These are phyloP conservation scores for Apiospora arundinis DNA, from an alignment of 2,329 filamentous ascomycete genomes.

Conservation along the genomic window DNA sequence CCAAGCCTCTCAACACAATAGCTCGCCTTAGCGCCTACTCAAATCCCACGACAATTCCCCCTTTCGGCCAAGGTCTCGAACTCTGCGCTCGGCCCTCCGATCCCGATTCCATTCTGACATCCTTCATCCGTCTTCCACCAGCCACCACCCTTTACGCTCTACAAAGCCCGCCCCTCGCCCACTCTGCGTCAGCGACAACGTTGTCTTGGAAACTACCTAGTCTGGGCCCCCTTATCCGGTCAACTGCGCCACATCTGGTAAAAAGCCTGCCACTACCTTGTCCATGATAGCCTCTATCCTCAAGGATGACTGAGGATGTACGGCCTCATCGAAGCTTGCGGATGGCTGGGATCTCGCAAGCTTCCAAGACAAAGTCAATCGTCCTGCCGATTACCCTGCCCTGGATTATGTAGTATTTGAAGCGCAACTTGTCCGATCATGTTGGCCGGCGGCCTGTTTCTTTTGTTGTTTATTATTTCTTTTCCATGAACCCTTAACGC, in stretches of 20 bases:
- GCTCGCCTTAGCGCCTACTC: not conserved
- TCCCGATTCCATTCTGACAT: not conserved
- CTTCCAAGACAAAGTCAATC: constrained; percentile 12
- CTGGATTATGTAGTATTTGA: not conserved
- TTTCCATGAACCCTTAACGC: not conserved
- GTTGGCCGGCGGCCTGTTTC: not conserved
- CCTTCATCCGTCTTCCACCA: not conserved
- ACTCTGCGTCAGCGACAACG: not conserved
- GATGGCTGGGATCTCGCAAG: not conserved
- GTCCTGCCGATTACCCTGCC: not conserved
- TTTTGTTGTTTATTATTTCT: not conserved
- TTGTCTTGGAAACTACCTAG: not conserved
- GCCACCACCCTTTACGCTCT: not conserved
- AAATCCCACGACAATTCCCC: constrained; percentile 12
- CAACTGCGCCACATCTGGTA: constrained; percentile 10
- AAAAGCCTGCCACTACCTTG: not conserved
- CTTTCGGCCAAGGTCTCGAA: not conserved
- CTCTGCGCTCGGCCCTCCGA: not conserved
- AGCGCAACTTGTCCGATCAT: not conserved
- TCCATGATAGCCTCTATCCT: not conserved
- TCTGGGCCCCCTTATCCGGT: not conserved
- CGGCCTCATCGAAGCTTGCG: not conserved
- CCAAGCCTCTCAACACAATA: not conserved
- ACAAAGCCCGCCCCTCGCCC: constrained; percentile 3
- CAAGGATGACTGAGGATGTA: not conserved